phyloP scores from a whole-genome alignment of 768 basidiomycete genomes.

The Lyophyllum semitale region DNA sequence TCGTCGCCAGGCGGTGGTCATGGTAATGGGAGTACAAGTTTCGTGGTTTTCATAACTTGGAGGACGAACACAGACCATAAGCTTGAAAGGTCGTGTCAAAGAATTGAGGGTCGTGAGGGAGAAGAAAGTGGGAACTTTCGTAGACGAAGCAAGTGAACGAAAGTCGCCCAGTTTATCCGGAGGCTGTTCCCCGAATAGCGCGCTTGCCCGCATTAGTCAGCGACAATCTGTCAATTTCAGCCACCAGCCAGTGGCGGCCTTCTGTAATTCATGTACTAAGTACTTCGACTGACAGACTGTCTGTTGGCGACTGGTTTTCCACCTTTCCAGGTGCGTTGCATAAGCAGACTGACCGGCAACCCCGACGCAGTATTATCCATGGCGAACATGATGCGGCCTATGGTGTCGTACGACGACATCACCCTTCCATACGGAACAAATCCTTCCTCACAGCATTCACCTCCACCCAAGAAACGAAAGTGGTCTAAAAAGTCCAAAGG shows the following conservation, averaged over 20 bases:
- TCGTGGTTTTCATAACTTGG: conserved; percentile 10
- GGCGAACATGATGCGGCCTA: conserved; percentile 29
- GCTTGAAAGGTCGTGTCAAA: not conserved
- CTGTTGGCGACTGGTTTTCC: too few relatives aligned
- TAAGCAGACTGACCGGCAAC: too few relatives aligned
- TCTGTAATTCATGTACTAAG: too few relatives aligned
- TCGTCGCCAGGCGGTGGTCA: not conserved
- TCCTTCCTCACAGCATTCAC: conserved; percentile 23
- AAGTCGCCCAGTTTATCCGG: not conserved
- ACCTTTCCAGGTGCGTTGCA: too few relatives aligned
- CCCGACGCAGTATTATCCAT: too few relatives aligned
- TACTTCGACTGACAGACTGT: too few relatives aligned
- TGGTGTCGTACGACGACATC: conserved; percentile 70
- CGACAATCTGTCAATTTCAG: too few relatives aligned
- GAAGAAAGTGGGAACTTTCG: not conserved
- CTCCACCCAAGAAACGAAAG: conserved; percentile 61
- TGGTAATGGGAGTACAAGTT: not conserved
- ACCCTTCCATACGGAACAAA: conserved; percentile 40
- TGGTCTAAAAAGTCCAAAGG: conserved; percentile 36
- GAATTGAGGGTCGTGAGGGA: not conserved
- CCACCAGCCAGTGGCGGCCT: too few relatives aligned
- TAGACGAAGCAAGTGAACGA: not conserved
- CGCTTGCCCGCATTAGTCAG: conserved; percentile 1
- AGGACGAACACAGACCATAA: not conserved
- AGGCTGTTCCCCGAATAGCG: not conserved